Base-by-base conservation (phyloP, 495 filamentous ascomycete genomes). In the Cercophora samala region DNA sequence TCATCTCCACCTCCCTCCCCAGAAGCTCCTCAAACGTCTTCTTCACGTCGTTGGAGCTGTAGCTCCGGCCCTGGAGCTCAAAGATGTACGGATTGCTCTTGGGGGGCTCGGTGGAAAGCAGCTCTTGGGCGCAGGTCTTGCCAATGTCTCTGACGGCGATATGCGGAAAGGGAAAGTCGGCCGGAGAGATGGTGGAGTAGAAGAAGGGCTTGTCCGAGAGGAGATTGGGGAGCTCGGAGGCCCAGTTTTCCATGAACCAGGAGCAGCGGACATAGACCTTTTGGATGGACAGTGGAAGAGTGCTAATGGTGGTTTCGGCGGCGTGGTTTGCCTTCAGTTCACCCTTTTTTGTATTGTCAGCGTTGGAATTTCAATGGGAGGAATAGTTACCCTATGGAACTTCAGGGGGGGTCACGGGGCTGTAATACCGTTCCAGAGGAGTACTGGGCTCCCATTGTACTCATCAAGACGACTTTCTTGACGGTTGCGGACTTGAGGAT, bases 181-280 rank as follows among this genome's bases (percentile, higher is more conserved):
- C n/a, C 17, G 72, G 74, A 2, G 74, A 71, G 13, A 73, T 19
- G 0, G 70, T 72, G 1, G 68, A 64, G 60, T 60, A 71, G 58
- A 74, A 68, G 68, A 73, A 76, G 32, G 46, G 26, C 1, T 21
- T 53, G 9, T 60, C 54, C 4, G 58, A 24, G 13, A 51, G 24
- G 46, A 76, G 23, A 1, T 66, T 73, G 53, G 69, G 60, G 6
- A 73, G 2, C 17, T 42, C 22, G 46, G 55, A 55, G 5, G 56
- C 68, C 68, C 68, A 74, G 64, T 72, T 76, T 60, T 76, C 70
- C 70, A 74, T 73, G 25, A 76, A 74, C 61, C 69, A 74, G n/a
- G 26, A 32, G 60, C 62, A 64, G 15, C 74, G 72, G 21, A 76
- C 66, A 55, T 74, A 68, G 17, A 74, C 64, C 4, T 69, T 60